Conservation (phyloP, 352 stramenopile species). For the Phytophthora idaei region DNA sequence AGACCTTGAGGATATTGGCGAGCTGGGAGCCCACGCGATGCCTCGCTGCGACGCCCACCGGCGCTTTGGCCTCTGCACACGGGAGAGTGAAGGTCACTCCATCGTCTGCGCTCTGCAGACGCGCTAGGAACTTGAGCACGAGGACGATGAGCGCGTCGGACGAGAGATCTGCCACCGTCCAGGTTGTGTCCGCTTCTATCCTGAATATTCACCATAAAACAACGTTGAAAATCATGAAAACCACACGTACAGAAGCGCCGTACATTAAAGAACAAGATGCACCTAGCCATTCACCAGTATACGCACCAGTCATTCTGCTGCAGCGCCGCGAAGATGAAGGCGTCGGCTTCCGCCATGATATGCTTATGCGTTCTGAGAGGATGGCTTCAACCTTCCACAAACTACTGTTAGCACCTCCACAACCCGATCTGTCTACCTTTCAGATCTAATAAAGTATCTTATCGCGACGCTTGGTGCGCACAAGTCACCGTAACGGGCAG, state of each 20-base stretch:
- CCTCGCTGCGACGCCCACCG: slow-evolving; percentile 65
- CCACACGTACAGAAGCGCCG: not conserved
- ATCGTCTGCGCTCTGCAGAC: slow-evolving; percentile 36
- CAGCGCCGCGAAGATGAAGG: slow-evolving; percentile 53
- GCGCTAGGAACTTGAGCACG: slow-evolving; percentile 51
- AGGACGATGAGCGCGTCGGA: slow-evolving; percentile 55
- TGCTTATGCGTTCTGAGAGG: not conserved
- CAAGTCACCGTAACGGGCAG: not conserved
- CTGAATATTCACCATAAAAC: slow-evolving; percentile 16
- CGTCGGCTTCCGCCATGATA: slow-evolving; percentile 51
- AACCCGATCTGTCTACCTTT: not conserved
- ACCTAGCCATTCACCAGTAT: too few relatives aligned
- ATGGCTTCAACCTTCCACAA: slow-evolving; percentile 2
- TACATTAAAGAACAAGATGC: not conserved
- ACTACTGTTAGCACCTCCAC: not conserved
- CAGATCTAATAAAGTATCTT: slow-evolving; percentile 10
- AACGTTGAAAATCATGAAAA: not conserved
- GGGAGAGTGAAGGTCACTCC: slow-evolving; percentile 37
- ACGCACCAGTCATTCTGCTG: slow-evolving; percentile 56
- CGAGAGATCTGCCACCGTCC: slow-evolving; percentile 40
- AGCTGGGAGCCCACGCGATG: slow-evolving; percentile 81
- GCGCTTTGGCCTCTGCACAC: slow-evolving; percentile 20
- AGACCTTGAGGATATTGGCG: slow-evolving; percentile 77
- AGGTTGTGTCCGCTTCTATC: slow-evolving; percentile 16
- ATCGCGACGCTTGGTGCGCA: not conserved